Evolutionary conservation across 495 filamentous ascomycete species (phyloP).

Genomic region (Cairneyella variabilis): DNA sequence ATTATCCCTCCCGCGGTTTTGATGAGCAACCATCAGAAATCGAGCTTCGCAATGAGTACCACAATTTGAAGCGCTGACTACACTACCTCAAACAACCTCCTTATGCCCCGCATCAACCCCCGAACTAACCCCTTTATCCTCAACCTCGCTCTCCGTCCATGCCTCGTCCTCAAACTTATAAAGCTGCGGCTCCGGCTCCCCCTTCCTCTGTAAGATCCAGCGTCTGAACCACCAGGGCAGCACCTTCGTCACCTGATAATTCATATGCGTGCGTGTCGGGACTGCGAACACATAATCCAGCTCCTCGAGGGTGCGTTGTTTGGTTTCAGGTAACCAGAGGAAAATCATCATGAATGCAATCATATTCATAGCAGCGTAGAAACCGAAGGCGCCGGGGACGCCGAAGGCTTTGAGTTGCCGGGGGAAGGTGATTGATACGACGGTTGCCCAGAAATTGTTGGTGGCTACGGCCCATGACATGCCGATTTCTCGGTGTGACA

Average conservation of each 20-base stretch:
- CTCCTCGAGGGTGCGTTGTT: constrained; percentile 72
- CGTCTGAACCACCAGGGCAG: constrained; percentile 52
- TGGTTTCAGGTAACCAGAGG: constrained; percentile 73
- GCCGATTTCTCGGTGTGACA: constrained; percentile 70
- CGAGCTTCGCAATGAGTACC: no score
- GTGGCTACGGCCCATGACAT: constrained; percentile 76
- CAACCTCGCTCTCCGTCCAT: constrained; percentile 17
- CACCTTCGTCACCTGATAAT: constrained; percentile 42
- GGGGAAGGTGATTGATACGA: constrained; percentile 68
- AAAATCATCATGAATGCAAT: constrained; percentile 69
- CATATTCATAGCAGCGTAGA: constrained; percentile 68
- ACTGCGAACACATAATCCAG: constrained; percentile 56
- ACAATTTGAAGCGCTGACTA: no score
- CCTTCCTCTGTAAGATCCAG: constrained; percentile 42
- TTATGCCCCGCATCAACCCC: constrained; percentile 10
- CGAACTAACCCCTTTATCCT: constrained; percentile 13
- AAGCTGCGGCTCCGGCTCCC: constrained; percentile 35
- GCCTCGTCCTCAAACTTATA: constrained; percentile 34
- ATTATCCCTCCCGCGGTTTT: no score
- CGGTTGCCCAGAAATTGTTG: constrained; percentile 68
- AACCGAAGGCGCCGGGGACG: constrained; percentile 42
- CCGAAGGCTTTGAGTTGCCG: constrained; percentile 57
- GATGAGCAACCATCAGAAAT: no score
- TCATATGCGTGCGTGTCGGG: constrained; percentile 43
- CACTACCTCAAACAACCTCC: constrained; percentile 7